These are phyloP conservation scores for Yamadazyma trypodendri DNA, from an alignment of 1,139 yeast species.

Conservation along the genomic window DNA sequence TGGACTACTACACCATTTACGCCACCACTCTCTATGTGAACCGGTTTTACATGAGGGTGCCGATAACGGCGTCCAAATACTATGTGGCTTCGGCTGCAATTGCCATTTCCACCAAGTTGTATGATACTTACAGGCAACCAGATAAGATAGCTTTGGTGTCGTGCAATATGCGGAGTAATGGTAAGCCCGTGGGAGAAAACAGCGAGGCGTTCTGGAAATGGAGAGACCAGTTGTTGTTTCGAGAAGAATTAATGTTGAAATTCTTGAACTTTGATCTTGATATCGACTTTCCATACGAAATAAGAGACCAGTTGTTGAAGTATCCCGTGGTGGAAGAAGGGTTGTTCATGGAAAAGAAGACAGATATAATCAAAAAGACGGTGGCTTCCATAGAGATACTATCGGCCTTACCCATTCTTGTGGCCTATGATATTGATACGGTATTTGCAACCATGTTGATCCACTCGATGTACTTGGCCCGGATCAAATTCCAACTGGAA, in stretches of 20 bases:
- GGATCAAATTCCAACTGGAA: conserved; percentile 17
- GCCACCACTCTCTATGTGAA: conserved; percentile 44
- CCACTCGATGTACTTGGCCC: conserved; percentile 31
- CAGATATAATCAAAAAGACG: conserved; percentile 34
- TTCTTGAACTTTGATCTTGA: conserved; percentile 42
- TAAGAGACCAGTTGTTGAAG: conserved; percentile 26
- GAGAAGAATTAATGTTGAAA: conserved; percentile 44
- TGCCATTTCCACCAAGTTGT: conserved; percentile 42
- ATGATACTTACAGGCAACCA: conserved; percentile 45
- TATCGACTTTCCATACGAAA: conserved; percentile 38
- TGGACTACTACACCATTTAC: conserved; percentile 44
- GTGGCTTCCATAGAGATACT: conserved; percentile 39
- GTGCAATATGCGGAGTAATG: conserved; percentile 34
- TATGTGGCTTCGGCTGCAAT: conserved; percentile 48
- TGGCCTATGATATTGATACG: conserved; percentile 34
- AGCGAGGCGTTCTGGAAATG: conserved; percentile 46
- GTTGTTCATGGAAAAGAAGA: conserved; percentile 23
- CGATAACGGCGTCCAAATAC: conserved; percentile 46
- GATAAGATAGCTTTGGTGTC: conserved; percentile 44
- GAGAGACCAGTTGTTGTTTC: conserved; percentile 45
- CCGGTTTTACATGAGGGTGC: conserved; percentile 43
- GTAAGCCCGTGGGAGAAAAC: conserved; percentile 37
- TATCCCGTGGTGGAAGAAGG: conserved; percentile 4
- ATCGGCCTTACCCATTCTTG: conserved; percentile 40
- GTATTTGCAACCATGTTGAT: conserved; percentile 36